These are phyloP conservation scores for Ogataea kodamae DNA, from an alignment of 805 yeast genomes.

Conservation along the genomic window DNA sequence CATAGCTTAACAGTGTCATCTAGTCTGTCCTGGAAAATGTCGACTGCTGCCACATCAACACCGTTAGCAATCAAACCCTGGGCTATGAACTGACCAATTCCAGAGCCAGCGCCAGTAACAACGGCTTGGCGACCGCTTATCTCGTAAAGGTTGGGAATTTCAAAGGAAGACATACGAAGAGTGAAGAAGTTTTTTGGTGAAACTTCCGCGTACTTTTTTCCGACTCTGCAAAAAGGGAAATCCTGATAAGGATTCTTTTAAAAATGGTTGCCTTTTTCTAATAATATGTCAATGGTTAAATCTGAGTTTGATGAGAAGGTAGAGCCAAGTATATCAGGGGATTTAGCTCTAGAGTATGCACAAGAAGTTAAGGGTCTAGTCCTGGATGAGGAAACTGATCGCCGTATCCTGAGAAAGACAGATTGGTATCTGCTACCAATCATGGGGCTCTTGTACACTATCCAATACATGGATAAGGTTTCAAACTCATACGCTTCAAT, in stretches of 20 bases:
- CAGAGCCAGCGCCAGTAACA: constrained; percentile 26
- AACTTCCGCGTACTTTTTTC: neutral
- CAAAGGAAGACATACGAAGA: constrained; percentile 16
- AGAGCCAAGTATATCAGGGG: too few species aligned
- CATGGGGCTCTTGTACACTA: constrained; percentile 45
- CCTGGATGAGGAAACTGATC: too few species aligned
- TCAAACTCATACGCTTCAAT: constrained; percentile 54
- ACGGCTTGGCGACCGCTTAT: constrained; percentile 24
- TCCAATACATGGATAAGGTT: constrained; percentile 60
- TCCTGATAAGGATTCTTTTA: too few species aligned
- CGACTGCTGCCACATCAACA: constrained; percentile 23
- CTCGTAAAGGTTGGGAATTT: constrained; percentile 17
- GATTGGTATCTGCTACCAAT: constrained; percentile 50
- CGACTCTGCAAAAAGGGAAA: neutral
- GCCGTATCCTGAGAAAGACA: too few species aligned
- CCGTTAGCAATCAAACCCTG: constrained; percentile 22
- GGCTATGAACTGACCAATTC: constrained; percentile 23
- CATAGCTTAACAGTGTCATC: constrained; percentile 17
- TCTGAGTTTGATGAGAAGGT: too few species aligned
- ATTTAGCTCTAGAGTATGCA: too few species aligned
- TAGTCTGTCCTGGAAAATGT: constrained; percentile 21
- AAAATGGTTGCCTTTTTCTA: too few species aligned
- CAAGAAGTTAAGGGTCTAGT: too few species aligned
- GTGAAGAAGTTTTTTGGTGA: too few species aligned
- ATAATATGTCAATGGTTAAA: too few species aligned